A percentile compares a stretch with the other conserved stretches of the same genome.
These are phyloP conservation scores for Trametes versicolor DNA, from an alignment of 1,284 basidiomycete genomes.

Conservation along the genomic window DNA sequence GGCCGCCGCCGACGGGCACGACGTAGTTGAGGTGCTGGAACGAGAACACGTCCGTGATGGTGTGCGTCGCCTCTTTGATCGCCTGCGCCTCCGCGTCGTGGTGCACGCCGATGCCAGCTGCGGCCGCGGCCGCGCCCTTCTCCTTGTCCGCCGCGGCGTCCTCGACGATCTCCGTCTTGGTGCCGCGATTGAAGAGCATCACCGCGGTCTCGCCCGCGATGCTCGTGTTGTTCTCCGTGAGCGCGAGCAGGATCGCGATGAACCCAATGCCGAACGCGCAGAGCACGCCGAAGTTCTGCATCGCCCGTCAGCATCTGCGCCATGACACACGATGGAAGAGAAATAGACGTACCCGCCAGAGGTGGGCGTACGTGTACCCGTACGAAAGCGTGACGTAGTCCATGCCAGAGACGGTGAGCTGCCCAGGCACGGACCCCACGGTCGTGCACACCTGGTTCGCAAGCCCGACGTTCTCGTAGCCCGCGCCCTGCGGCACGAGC, in stretches of 20 bases:
- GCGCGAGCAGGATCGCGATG: slow-evolving; percentile 56
- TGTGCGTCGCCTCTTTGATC: slow-evolving; percentile 36
- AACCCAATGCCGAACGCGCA: slow-evolving; percentile 62
- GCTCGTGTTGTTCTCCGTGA: slow-evolving; percentile 58
- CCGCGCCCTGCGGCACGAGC: slow-evolving; percentile 57
- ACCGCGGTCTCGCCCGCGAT: slow-evolving; percentile 46
- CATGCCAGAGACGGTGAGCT: slow-evolving; percentile 57
- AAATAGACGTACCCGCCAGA: slow-evolving; percentile 69
- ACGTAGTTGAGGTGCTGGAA: slow-evolving; percentile 73
- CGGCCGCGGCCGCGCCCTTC: slow-evolving; percentile 33
- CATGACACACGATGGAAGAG: not conserved
- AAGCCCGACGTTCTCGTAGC: slow-evolving; percentile 62
- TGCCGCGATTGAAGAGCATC: slow-evolving; percentile 55
- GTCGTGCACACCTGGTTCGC: slow-evolving; percentile 70
- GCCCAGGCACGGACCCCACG: slow-evolving; percentile 61
- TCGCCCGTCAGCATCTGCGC: slow-evolving; percentile 5
- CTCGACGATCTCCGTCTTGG: slow-evolving; percentile 34
- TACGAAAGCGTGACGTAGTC: slow-evolving; percentile 68
- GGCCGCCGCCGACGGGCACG: slow-evolving; percentile 65
- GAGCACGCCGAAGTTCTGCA: slow-evolving; percentile 66
- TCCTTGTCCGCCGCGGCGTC: slow-evolving; percentile 44
- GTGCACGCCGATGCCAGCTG: slow-evolving; percentile 4
- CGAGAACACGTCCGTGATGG: slow-evolving; percentile 61
- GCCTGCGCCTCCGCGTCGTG: slow-evolving; percentile 28
- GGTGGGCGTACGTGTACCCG: slow-evolving; percentile 65